phyloP scores from a whole-genome alignment of 495 filamentous ascomycete species.

The Thozetella sp. region DNA sequence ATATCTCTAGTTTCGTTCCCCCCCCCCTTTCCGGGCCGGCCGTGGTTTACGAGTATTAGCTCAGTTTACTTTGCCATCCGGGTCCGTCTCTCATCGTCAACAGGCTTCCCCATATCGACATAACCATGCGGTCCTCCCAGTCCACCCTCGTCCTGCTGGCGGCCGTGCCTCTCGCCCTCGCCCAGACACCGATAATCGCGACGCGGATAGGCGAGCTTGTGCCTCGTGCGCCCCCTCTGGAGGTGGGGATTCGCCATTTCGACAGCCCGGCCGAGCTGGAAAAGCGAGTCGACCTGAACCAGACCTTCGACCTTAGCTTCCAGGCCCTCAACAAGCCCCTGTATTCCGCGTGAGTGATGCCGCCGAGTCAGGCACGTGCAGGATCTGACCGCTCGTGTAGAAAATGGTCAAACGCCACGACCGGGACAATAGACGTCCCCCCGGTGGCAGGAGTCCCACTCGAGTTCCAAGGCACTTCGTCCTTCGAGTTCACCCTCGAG shows the following conservation, averaged over 20 bases:
- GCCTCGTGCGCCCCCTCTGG: not conserved
- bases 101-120: not conserved
- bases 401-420: slow-evolving; percentile 1
- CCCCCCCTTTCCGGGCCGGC: too few species aligned
- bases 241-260: not conserved
- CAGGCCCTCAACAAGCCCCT: not conserved
- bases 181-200: not conserved
- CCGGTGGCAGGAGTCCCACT: not conserved
- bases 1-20: too few species aligned
- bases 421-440: not conserved
- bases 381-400: not conserved
- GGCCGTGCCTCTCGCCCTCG: not conserved
- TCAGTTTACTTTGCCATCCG: too few species aligned
- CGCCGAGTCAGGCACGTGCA: not conserved
- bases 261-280: not conserved
- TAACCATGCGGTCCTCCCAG: not conserved
- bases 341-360: not conserved
- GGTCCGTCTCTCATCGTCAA: too few species aligned
- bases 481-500: slow-evolving; percentile 5
- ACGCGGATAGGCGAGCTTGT: not conserved
- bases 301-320: slow-evolving; percentile 4
- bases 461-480: not conserved
- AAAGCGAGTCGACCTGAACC: not conserved
- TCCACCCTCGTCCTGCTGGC: not conserved
- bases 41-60: too few species aligned